Evolutionary conservation across 2,329 filamentous ascomycete species (phyloP).

Genomic region (Fusarium sp.): DNA sequence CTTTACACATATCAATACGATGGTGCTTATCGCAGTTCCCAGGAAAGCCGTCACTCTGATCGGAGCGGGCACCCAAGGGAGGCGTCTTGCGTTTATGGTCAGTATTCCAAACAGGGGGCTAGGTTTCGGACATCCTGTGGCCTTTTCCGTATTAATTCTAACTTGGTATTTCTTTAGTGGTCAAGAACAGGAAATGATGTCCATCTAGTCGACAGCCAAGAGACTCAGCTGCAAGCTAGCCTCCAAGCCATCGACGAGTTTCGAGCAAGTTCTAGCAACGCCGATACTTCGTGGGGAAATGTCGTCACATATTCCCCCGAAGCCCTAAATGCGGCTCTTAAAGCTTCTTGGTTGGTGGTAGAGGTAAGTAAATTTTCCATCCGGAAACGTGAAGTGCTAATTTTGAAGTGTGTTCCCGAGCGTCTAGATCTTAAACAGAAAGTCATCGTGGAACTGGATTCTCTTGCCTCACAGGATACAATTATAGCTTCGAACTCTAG

Average conservation of each 20-base stretch:
- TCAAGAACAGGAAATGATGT: slow-evolving; percentile 49
- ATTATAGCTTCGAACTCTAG: slow-evolving; percentile 62
- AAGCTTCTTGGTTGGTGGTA: slow-evolving; percentile 46
- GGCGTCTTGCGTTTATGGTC: slow-evolving; percentile 51
- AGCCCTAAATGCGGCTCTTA: slow-evolving; percentile 35
- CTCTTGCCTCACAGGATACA: slow-evolving; percentile 50
- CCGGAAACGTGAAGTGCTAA: background rate
- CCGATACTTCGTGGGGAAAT: slow-evolving; percentile 30
- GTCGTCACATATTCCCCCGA: slow-evolving; percentile 41
- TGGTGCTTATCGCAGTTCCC: slow-evolving; percentile 28
- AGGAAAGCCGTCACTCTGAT: slow-evolving; percentile 44
- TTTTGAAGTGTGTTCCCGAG: slow-evolving; percentile 58
- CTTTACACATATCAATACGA: background rate
- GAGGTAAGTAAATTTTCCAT: slow-evolving; percentile 34
- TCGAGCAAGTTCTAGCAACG: slow-evolving; percentile 16
- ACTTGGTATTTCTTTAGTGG: slow-evolving; percentile 39
- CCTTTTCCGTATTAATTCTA: background rate
- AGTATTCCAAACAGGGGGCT: background rate
- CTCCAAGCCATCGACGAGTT: slow-evolving; percentile 45
- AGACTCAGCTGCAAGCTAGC: slow-evolving; percentile 46
- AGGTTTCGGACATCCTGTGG: background rate
- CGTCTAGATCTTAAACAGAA: slow-evolving; percentile 56
- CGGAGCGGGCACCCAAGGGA: slow-evolving; percentile 50
- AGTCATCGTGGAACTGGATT: slow-evolving; percentile 56
- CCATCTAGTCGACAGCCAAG: slow-evolving; percentile 47